These are phyloP conservation scores for Acacia concinna DNA, from an alignment of 331 rosid genomes.

Conservation along the genomic window DNA sequence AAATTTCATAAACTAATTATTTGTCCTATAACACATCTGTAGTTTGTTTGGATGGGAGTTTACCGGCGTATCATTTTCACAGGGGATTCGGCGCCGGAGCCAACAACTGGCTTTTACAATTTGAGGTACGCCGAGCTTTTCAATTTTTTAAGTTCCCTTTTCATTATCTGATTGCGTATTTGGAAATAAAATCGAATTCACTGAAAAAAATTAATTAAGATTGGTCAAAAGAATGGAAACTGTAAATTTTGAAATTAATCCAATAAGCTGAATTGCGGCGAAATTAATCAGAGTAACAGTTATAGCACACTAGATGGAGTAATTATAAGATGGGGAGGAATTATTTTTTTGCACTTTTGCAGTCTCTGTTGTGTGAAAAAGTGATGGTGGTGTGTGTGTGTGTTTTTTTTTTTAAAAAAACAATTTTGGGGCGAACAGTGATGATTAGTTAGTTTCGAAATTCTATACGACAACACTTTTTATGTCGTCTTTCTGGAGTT, in stretches of 20 bases:
- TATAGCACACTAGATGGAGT: background rate
- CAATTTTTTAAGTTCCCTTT: background rate
- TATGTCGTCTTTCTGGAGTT: constrained; percentile 27
- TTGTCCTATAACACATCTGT: background rate
- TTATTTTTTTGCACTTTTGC: background rate
- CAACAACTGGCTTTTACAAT: constrained; percentile 78
- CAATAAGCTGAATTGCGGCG: background rate
- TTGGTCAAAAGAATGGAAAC: background rate
- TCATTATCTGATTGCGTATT: background rate
- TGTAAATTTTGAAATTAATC: background rate
- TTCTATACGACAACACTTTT: constrained; percentile 8
- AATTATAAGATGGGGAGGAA: too few species aligned
- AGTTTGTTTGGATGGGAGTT: constrained; percentile 98
- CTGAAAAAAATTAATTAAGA: too few species aligned
- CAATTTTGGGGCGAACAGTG: background rate
- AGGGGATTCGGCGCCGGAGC: constrained; percentile 81
- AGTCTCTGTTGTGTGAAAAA: constrained; percentile 21
- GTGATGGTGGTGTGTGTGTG: background rate
- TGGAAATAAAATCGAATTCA: background rate
- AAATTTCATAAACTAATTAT: background rate
- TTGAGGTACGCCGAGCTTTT: constrained; percentile 59
- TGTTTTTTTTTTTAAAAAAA: too few species aligned
- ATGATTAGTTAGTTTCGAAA: constrained; percentile 39
- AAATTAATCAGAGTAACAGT: background rate
- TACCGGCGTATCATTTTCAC: constrained; percentile 86